Base-by-base conservation (phyloP, 306 rosid genomes). In the Castanospermum australe region DNA sequence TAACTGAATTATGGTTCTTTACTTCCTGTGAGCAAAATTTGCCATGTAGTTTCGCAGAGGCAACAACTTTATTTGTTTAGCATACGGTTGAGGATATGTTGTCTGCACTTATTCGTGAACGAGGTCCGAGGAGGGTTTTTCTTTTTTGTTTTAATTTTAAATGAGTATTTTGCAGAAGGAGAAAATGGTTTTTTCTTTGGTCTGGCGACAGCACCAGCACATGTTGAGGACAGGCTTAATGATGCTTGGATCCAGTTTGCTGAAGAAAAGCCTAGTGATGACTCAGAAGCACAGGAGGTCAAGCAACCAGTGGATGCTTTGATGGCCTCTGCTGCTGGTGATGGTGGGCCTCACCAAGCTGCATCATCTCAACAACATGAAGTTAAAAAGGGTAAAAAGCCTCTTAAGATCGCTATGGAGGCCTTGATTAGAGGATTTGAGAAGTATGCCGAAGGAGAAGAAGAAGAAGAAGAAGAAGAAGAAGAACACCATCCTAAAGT, bases 171-270 rank as follows among this genome's bases (percentile, higher is more conserved):
- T 84, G 90, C 83, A 92, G 98, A 90, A 60, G 90, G 81, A 15
- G 90, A 77, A 67, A 78, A 78, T 56, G 89, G 71, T 33, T 95
- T 95, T 81, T 92, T 95, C 92, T 95, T 95, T 69, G 98, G 99
- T 63, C 66, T 95, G 73, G 99, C 98, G 0, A 95, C 98, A 4
- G 99, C 98, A 22, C 99, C 99, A 6, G 98, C 99, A 38, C 99
- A 95, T 73, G 99, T 92, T 72, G 99, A 95, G 73, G 99, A 95
- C 32, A 87, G 77, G 77, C 93, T 92, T 52, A 57, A 95, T 78
- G 99, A 95, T 83, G 98, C 99, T 79, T 95, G 99, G 98, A 86
- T 92, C 12, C 93, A 87, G 82, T 95, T 95, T 84, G 98, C 99
- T 1, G 91, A 87, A 78, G 87, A 91, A 80, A 70, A 65, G 59